Percentiles rank a stretch among this genome's conserved stretches.
Evolutionary conservation across 352 stramenopile genomes (phyloP).

Genomic region (Thraustochytrium striatum): DNA sequence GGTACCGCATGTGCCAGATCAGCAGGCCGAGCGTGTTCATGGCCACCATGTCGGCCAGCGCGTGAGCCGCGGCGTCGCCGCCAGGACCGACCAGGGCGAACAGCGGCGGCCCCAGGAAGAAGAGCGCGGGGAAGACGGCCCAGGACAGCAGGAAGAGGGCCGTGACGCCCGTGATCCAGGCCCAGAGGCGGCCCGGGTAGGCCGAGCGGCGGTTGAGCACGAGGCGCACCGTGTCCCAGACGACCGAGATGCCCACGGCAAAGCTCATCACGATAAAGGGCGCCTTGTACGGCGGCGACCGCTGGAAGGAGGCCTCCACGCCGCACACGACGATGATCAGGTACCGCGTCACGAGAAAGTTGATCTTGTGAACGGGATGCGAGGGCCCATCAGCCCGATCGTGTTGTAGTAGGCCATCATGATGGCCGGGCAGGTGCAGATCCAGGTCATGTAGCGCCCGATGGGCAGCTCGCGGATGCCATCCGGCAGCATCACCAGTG

Average conservation of each 20-base stretch:
- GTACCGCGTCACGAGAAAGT: constrained; percentile 40
- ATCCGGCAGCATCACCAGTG: too few relatives aligned
- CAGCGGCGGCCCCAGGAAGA: constrained; percentile 34
- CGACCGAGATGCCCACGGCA: neutral
- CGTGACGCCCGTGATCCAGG: constrained; percentile 14
- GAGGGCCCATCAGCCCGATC: constrained; percentile 27
- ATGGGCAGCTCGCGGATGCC: neutral
- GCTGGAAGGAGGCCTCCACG: neutral
- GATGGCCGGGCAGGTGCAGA: constrained; percentile 35
- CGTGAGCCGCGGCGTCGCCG: constrained; percentile 32
- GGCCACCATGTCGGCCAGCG: constrained; percentile 28
- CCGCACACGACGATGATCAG: constrained; percentile 28
- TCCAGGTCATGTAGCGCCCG: constrained; percentile 26
- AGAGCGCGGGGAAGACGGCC: constrained; percentile 44
- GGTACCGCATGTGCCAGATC: constrained; percentile 48
- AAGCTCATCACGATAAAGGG: constrained; percentile 1
- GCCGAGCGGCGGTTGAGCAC: neutral
- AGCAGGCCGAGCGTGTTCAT: constrained; percentile 47
- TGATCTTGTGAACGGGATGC: constrained; percentile 4
- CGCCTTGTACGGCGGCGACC: neutral
- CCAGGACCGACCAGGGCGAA: constrained; percentile 29
- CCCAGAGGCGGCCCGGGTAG: neutral
- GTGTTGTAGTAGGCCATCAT: constrained; percentile 8
- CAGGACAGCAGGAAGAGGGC: constrained; percentile 42
- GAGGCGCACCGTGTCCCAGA: neutral